phyloP scores from a whole-genome alignment of 2,329 filamentous ascomycete genomes.

The Polytolypa hystricis region DNA sequence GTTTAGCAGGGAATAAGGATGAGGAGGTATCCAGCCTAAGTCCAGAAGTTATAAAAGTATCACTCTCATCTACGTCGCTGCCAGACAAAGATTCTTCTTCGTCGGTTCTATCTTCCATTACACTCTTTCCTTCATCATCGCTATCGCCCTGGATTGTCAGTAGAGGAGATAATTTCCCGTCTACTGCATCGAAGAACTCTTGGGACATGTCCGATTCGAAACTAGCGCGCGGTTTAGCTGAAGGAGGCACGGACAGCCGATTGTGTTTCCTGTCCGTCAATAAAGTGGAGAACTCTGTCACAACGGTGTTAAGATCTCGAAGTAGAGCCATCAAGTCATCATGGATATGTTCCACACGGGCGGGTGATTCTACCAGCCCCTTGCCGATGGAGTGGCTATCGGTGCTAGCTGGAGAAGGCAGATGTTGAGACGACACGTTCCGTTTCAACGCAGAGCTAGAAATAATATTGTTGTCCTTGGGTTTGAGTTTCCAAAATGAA shows the following conservation, averaged over 20 bases:
- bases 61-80: conserved; percentile 44
- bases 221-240: conserved; percentile 51
- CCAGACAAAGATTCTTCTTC: conserved; percentile 52
- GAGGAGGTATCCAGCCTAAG: conserved; percentile 27
- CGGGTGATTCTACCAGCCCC: conserved; percentile 11
- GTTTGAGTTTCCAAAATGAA: conserved; percentile 88
- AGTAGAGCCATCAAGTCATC: conserved; percentile 77
- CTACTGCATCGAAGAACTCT: conserved; percentile 90
- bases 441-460: conserved; percentile 37
- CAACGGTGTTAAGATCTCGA: conserved; percentile 70
- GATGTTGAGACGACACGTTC: conserved; percentile 42
- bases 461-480: conserved; percentile 40
- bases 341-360: conserved; percentile 40
- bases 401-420: conserved; percentile 34
- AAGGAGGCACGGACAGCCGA: conserved; percentile 46
- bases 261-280: conserved; percentile 70
- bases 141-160: conserved; percentile 64
- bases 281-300: conserved; percentile 68
- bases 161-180: conserved; percentile 52
- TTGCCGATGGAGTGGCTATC: conserved; percentile 18
- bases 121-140: conserved; percentile 54
- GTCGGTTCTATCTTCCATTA: conserved; percentile 37
- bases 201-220: conserved; percentile 72
- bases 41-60: conserved; percentile 27
- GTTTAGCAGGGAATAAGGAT: conserved; percentile 59